Evolutionary conservation across 139 green algal genomes (phyloP).

Genomic region (Marvania coccoides): DNA sequence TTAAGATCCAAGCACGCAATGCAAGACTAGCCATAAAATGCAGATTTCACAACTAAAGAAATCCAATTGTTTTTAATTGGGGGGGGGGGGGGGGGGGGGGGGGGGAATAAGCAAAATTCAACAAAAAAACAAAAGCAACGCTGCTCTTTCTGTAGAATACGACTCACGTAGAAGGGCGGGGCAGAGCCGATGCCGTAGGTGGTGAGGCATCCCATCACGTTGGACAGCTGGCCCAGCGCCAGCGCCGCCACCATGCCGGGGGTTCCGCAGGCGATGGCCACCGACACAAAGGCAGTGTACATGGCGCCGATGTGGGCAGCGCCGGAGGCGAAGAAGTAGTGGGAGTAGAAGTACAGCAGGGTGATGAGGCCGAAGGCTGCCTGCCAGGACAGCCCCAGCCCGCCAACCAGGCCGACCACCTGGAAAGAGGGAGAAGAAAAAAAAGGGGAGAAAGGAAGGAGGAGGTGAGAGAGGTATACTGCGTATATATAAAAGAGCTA

Average conservation of each 20-base stretch:
- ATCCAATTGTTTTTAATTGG: too few species aligned
- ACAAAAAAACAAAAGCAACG: too few species aligned
- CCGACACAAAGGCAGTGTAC: slow-evolving; percentile 98
- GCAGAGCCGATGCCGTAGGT: slow-evolving; percentile 98
- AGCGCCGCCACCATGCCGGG: slow-evolving; percentile 45
- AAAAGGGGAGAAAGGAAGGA: not conserved
- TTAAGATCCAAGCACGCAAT: too few species aligned
- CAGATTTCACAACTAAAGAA: too few species aligned
- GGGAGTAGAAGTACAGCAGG: slow-evolving; percentile 97
- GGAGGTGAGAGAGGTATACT: too few species aligned
- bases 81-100: too few species aligned
- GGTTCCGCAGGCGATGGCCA: slow-evolving; percentile 84
- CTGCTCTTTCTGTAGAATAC: too few species aligned
- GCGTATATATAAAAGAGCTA: too few species aligned
- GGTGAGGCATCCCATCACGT: slow-evolving; percentile 98
- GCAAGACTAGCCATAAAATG: too few species aligned
- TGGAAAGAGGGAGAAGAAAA: not conserved
- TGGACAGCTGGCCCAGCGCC: slow-evolving; percentile 78
- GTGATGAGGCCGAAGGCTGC: slow-evolving; percentile 83
- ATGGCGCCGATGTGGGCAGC: slow-evolving; percentile 99
- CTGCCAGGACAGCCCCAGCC: slow-evolving; percentile 91
- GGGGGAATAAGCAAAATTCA: too few species aligned
- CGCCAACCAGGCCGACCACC: slow-evolving; percentile 70
- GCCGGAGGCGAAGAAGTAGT: slow-evolving; percentile 98
- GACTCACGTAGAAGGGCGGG: slow-evolving; percentile 94